A percentile compares a stretch with the other conserved stretches of the same genome.
phyloP scores from a whole-genome alignment of 768 basidiomycete genomes.

The Termitomyces sp. region DNA sequence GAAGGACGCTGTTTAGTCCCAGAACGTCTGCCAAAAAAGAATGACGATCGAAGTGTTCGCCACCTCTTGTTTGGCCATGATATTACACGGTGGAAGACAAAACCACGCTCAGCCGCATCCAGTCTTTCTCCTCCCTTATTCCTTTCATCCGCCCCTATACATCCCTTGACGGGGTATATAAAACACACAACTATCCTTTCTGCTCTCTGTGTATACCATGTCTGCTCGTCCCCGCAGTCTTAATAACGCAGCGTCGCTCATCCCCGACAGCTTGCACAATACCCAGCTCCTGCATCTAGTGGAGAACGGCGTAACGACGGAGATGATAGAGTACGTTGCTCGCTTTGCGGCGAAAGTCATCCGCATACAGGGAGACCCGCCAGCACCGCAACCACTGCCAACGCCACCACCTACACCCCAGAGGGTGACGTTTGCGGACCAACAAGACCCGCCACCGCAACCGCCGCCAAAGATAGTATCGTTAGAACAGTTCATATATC shows the following conservation, averaged over 20 bases:
- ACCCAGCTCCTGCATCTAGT: slow-evolving; percentile 77
- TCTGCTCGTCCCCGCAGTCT: slow-evolving; percentile 23
- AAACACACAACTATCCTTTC: slow-evolving; percentile 26
- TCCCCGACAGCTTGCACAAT: slow-evolving; percentile 72
- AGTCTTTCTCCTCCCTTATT: slow-evolving; percentile 12
- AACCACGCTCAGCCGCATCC: slow-evolving; percentile 4
- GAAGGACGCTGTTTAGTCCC: not conserved
- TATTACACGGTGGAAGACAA: slow-evolving; percentile 7
- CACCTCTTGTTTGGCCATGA: slow-evolving; percentile 16
- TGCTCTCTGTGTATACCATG: slow-evolving; percentile 22
- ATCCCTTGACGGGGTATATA: slow-evolving; percentile 38
- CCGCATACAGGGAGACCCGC: slow-evolving; percentile 51
- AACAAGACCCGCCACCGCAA: slow-evolving; percentile 22
- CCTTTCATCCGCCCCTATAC: slow-evolving; percentile 23
- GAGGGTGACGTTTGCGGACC: slow-evolving; percentile 33
- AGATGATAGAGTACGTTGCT: slow-evolving; percentile 86
- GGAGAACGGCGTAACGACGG: slow-evolving; percentile 66
- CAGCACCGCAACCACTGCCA: slow-evolving; percentile 34
- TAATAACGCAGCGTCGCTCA: slow-evolving; percentile 72
- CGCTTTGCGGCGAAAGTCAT: slow-evolving; percentile 74
- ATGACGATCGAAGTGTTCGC: slow-evolving; percentile 10
- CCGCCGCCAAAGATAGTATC: slow-evolving; percentile 38
- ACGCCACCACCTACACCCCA: slow-evolving; percentile 68
- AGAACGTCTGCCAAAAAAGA: not conserved
- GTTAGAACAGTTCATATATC: slow-evolving; percentile 79